Conservation (phyloP, 495 filamentous ascomycete species). For the Chaetomium fimeti region DNA sequence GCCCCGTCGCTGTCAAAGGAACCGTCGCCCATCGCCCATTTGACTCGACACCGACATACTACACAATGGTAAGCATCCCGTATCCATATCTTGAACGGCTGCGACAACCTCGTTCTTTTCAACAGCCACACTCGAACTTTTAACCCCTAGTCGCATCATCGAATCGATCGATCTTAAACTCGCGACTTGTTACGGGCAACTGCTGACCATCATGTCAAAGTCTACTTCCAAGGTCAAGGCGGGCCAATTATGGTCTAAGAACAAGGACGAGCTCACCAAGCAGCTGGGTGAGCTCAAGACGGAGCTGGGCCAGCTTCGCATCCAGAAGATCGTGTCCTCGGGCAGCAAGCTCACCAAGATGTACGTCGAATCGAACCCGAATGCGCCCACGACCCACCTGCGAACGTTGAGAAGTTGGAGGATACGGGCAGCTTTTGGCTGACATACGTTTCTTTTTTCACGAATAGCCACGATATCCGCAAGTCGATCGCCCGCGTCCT, state of each 20-base stretch:
- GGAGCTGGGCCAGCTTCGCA: constrained; percentile 87
- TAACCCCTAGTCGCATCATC: background rate
- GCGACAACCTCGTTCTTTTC: background rate
- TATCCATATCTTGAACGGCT: background rate
- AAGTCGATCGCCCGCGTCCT: constrained; percentile 98
- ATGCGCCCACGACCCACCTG: constrained; percentile 4
- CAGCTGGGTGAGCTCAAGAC: constrained; percentile 91
- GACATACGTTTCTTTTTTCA: constrained; percentile 22
- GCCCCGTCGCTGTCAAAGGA: constrained; percentile 36
- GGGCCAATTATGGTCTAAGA: constrained; percentile 95
- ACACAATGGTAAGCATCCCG: constrained; percentile 35
- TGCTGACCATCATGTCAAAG: constrained; percentile 50
- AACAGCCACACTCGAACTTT: background rate
- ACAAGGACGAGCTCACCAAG: constrained; percentile 90
- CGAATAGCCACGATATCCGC: constrained; percentile 87
- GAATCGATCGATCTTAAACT: constrained; percentile 3
- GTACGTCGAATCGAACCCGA: constrained; percentile 56
- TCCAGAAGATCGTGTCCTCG: constrained; percentile 94
- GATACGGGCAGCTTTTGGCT: constrained; percentile 22
- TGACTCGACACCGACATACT: constrained; percentile 34
- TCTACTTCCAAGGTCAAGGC: constrained; percentile 92
- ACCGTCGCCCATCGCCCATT: constrained; percentile 36
- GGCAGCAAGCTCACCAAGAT: constrained; percentile 95
- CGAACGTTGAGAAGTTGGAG: constrained; percentile 13
- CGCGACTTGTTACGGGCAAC: constrained; percentile 16